These are phyloP conservation scores for Curvularia eragrostidis DNA, from an alignment of 2,329 filamentous ascomycete species.

Conservation along the genomic window DNA sequence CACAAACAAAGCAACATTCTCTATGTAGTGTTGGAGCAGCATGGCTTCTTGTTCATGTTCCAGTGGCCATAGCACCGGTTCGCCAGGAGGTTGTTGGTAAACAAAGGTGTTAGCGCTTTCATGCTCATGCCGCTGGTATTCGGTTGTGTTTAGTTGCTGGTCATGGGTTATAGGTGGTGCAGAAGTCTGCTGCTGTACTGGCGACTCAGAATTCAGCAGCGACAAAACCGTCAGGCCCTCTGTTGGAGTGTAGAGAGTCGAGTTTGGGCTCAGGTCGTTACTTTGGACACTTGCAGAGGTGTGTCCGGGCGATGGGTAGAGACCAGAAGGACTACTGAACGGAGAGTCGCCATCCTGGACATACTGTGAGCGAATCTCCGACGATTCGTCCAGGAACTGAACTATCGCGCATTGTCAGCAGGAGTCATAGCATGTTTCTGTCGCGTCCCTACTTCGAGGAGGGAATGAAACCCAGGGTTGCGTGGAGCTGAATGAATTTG, in stretches of 20 bases:
- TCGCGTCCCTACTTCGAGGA: slow-evolving; percentile 35
- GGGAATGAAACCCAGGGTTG: slow-evolving; percentile 48
- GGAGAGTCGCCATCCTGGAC: slow-evolving; percentile 29
- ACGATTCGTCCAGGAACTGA: slow-evolving; percentile 48
- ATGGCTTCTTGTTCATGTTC: slow-evolving; percentile 48
- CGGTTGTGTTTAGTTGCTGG: slow-evolving; percentile 14
- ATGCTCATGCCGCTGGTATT: slow-evolving; percentile 17
- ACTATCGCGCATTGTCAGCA: slow-evolving; percentile 34
- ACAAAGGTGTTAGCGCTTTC: slow-evolving; percentile 30
- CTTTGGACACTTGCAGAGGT: slow-evolving; percentile 21
- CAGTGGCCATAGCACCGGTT: slow-evolving; percentile 45
- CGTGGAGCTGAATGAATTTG: slow-evolving; percentile 38
- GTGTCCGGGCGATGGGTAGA: slow-evolving; percentile 18
- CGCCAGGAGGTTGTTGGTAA: slow-evolving; percentile 40
- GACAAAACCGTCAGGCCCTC: slow-evolving; percentile 45
- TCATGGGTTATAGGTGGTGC: slow-evolving; percentile 27
- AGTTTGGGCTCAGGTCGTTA: slow-evolving; percentile 25
- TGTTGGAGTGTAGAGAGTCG: slow-evolving; percentile 32
- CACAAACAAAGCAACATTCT: slow-evolving; percentile 48
- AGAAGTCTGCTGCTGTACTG: slow-evolving; percentile 23
- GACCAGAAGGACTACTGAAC: slow-evolving; percentile 20
- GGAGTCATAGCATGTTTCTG: background rate
- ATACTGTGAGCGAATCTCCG: slow-evolving; percentile 43
- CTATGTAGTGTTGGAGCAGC: slow-evolving; percentile 47
- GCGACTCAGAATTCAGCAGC: slow-evolving; percentile 44